phyloP scores from a whole-genome alignment of 805 yeast genomes.

The Starmerella apis region DNA sequence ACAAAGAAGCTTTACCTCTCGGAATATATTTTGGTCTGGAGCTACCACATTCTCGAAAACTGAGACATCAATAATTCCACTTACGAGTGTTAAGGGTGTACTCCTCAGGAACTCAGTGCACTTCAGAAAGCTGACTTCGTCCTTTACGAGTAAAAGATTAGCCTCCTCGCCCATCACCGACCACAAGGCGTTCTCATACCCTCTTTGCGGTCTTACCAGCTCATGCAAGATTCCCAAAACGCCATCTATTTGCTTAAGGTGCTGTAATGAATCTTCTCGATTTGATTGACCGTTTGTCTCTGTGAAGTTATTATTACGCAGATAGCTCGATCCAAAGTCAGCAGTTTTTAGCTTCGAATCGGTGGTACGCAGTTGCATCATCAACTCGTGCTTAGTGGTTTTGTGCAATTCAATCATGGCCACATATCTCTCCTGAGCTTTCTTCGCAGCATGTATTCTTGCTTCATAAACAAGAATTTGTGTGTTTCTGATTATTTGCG shows the following conservation, averaged over 20 bases:
- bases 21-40: no score
- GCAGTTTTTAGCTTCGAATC: neutral
- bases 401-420: neutral
- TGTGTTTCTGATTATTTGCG: neutral
- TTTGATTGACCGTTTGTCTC: no score
- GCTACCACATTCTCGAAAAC: neutral
- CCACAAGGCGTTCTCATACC: neutral
- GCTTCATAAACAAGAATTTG: neutral
- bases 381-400: neutral
- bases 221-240: neutral
- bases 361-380: neutral
- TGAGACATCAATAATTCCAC: neutral
- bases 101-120: neutral
- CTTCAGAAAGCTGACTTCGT: neutral
- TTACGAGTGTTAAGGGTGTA: neutral
- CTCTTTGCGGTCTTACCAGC: neutral
- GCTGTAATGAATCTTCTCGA: neutral
- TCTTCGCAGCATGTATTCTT: neutral
- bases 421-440: neutral
- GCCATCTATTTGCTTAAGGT: neutral
- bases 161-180: neutral
- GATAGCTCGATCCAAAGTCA: neutral
- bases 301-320: no score
- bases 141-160: neutral
- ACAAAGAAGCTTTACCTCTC: neutral